Conservation (phyloP, 768 basidiomycete genomes). For the Sporobolomyces phaffii region DNA sequence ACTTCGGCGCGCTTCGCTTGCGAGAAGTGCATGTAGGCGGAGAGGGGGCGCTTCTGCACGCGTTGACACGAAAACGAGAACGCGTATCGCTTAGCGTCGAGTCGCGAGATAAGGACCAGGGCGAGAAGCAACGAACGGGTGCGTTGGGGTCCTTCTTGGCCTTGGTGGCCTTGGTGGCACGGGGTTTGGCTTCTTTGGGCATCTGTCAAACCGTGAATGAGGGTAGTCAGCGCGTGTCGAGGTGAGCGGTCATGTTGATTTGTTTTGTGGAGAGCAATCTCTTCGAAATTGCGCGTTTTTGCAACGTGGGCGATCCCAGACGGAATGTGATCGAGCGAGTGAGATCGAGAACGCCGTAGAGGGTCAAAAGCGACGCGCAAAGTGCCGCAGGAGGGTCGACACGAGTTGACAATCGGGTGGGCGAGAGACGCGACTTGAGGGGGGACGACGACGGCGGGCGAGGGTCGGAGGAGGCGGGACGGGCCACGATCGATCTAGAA, state of each 20-base stretch:
- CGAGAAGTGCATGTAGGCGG: conserved; percentile 98
- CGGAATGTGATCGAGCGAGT: neutral
- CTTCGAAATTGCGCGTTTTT: neutral
- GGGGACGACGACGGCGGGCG: neutral
- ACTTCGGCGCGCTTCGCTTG: conserved; percentile 93
- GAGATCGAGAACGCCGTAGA: too few species aligned
- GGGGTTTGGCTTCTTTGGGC: conserved; percentile 39
- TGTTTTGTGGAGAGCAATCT: neutral
- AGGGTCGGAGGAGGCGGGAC: neutral
- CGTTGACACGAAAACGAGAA: too few species aligned
- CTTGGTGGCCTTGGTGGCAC: conserved; percentile 17
- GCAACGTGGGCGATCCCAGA: neutral
- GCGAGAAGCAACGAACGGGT: conserved; percentile 12
- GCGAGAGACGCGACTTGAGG: neutral
- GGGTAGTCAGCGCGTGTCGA: too few species aligned
- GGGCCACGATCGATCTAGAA: too few species aligned
- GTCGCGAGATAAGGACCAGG: neutral
- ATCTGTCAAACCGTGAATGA: conserved; percentile 7
- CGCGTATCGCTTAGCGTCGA: neutral
- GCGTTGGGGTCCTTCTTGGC: conserved; percentile 36
- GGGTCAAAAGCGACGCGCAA: neutral
- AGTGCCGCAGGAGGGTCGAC: neutral
- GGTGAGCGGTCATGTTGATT: neutral
- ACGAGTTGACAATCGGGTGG: neutral
- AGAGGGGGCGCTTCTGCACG: conserved; percentile 69